Conservation (phyloP, 2,329 filamentous ascomycete species). For the Diaporthe citri region DNA sequence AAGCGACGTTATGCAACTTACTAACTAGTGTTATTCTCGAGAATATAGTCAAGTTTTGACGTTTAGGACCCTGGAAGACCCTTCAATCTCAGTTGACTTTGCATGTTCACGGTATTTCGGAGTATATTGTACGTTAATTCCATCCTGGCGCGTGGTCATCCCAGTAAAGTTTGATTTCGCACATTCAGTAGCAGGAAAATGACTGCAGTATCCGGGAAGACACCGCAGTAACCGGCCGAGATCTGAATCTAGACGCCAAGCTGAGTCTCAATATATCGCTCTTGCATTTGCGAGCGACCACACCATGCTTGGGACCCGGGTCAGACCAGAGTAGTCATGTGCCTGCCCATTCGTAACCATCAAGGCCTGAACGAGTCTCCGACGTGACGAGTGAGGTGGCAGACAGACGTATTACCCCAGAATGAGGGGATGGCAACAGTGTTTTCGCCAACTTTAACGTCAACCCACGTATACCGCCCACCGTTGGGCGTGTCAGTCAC, state of each 20-base stretch:
- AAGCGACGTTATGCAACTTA: neutral
- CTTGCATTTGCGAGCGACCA: neutral
- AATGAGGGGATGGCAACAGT: neutral
- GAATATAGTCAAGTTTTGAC: neutral
- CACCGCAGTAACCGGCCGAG: neutral
- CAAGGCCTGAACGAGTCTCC: neutral
- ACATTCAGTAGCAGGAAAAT: too few relatives aligned
- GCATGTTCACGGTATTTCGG: neutral
- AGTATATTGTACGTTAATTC: neutral
- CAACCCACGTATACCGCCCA: neutral
- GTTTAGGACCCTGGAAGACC: neutral
- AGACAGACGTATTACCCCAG: neutral
- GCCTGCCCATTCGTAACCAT: neutral
- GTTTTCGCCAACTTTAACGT: neutral
- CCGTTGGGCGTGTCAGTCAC: constrained; percentile 19
- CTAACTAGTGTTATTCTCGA: neutral
- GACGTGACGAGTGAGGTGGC: neutral
- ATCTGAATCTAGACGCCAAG: constrained; percentile 15
- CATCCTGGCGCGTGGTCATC: neutral
- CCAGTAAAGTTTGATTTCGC: constrained; percentile 5
- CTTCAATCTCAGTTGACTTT: constrained; percentile 1
- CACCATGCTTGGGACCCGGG: neutral
- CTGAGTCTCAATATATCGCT: neutral
- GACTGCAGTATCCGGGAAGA: neutral
- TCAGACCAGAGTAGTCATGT: neutral